A percentile compares a stretch with the other conserved stretches of the same genome.
Conservation (phyloP, 2,329 filamentous ascomycete species). For the Scedosporium aurantiacum region DNA sequence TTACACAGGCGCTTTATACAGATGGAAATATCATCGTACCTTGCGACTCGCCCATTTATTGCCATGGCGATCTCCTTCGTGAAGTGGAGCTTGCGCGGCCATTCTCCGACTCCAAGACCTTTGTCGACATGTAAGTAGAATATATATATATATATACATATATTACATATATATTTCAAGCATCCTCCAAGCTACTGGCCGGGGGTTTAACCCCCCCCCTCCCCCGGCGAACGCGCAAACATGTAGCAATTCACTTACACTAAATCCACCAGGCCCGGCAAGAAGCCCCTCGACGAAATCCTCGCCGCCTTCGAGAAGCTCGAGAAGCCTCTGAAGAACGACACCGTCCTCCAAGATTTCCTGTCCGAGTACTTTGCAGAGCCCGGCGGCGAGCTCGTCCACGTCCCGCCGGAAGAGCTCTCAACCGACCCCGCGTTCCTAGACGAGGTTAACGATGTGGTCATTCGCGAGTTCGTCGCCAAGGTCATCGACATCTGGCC, state of each 20-base stretch:
- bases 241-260: constrained; percentile 9
- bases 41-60: constrained; percentile 58
- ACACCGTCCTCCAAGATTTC: constrained; percentile 50
- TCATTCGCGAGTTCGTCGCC: constrained; percentile 47
- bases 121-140: constrained; percentile 54
- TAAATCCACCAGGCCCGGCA: constrained; percentile 40
- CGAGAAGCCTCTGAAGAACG: constrained; percentile 49
- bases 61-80: constrained; percentile 51
- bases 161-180: not conserved
- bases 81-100: constrained; percentile 52
- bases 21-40: constrained; percentile 52
- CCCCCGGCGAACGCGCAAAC: not conserved
- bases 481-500: constrained; percentile 63
- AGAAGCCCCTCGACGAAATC: constrained; percentile 46
- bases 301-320: constrained; percentile 49
- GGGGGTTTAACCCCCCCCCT: not conserved
- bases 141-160: too few species aligned
- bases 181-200: not conserved
- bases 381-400: constrained; percentile 51
- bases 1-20: constrained; percentile 37
- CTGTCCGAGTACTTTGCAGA: constrained; percentile 51
- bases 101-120: constrained; percentile 59
- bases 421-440: constrained; percentile 48
- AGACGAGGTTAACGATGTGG: constrained; percentile 41
- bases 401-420: constrained; percentile 39